phyloP scores from a whole-genome alignment of 2,329 filamentous ascomycete species.

The Talaromyces pinophilus region DNA sequence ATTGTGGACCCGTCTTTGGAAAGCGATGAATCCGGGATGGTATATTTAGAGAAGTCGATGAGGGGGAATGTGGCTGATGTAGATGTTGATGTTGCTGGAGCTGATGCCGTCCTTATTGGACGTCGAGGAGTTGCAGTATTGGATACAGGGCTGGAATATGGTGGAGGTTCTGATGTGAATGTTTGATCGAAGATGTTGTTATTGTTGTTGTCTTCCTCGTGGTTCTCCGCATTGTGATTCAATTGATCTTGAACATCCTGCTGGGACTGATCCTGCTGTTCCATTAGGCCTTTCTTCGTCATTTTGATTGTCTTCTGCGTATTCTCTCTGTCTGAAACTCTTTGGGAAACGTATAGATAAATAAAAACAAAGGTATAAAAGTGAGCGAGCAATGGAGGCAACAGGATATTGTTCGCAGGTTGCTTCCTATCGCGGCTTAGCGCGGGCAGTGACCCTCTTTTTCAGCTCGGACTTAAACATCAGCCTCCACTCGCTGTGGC shows the following conservation, averaged over 20 bases:
- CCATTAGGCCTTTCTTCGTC: neutral
- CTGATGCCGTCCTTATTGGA: neutral
- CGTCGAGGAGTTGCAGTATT: neutral
- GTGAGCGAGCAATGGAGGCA: slow-evolving; percentile 2
- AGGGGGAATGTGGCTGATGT: slow-evolving; percentile 25
- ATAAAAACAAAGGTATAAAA: neutral
- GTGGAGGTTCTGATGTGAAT: slow-evolving; percentile 23
- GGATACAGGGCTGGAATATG: slow-evolving; percentile 23
- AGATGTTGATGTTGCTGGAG: slow-evolving; percentile 9
- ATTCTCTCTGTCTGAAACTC: neutral
- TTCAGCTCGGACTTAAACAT: slow-evolving; percentile 5
- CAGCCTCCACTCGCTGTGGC: slow-evolving; percentile 5
- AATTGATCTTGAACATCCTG: slow-evolving; percentile 1
- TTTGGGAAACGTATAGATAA: neutral
- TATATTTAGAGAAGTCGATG: slow-evolving; percentile 32
- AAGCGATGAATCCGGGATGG: slow-evolving; percentile 28
- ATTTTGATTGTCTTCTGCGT: neutral
- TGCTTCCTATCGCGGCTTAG: slow-evolving; percentile 14
- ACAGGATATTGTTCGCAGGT: slow-evolving; percentile 16
- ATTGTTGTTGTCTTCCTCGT: slow-evolving; percentile 5
- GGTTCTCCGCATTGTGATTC: slow-evolving; percentile 7
- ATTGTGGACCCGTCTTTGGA: slow-evolving; percentile 31
- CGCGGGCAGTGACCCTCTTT: neutral
- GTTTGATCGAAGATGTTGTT: slow-evolving; percentile 18
- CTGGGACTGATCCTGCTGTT: neutral